phyloP scores from a whole-genome alignment of 192 early-diverging fungal species.

The Mortierella alpina region DNA sequence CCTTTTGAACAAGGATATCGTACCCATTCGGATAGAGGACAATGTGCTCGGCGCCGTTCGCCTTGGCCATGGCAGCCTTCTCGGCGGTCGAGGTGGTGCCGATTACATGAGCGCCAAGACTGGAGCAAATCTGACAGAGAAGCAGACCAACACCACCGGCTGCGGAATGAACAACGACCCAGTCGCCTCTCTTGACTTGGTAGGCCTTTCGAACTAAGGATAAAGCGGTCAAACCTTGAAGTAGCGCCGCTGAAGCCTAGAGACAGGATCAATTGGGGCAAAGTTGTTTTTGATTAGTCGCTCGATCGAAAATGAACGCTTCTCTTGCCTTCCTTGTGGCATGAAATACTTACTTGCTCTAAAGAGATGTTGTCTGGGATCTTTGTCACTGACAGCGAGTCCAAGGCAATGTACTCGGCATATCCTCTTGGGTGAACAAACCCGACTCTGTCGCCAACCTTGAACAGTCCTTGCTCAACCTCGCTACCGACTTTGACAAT shows the following conservation, averaged over 20 bases:
- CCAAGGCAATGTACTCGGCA: constrained; percentile 76
- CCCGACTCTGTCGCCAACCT: constrained; percentile 83
- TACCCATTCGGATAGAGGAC: constrained; percentile 70
- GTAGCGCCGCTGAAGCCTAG: constrained; percentile 37
- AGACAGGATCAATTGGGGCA: background rate
- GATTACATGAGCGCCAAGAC: constrained; percentile 85
- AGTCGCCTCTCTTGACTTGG: constrained; percentile 75
- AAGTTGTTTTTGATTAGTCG: background rate
- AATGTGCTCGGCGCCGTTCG: constrained; percentile 74
- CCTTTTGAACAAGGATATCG: constrained; percentile 69
- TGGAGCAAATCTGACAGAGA: constrained; percentile 77
- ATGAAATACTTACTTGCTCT: constrained; percentile 12
- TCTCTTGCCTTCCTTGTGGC: background rate
- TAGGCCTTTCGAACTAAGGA: constrained; percentile 74
- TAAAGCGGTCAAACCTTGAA: constrained; percentile 87
- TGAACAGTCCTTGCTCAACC: constrained; percentile 58
- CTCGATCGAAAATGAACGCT: constrained; percentile 29
- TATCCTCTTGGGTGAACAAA: constrained; percentile 71
- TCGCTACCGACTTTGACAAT: constrained; percentile 74
- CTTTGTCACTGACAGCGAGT: constrained; percentile 52
- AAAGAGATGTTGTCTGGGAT: constrained; percentile 9
- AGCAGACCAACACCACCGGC: constrained; percentile 92
- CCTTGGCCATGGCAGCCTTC: constrained; percentile 71
- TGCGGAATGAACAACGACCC: constrained; percentile 86
- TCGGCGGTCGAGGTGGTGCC: constrained; percentile 78